Percentiles rank a stretch among this genome's conserved stretches.
phyloP scores from a whole-genome alignment of 2,329 filamentous ascomycete species.

The Exserohilum turcica region DNA sequence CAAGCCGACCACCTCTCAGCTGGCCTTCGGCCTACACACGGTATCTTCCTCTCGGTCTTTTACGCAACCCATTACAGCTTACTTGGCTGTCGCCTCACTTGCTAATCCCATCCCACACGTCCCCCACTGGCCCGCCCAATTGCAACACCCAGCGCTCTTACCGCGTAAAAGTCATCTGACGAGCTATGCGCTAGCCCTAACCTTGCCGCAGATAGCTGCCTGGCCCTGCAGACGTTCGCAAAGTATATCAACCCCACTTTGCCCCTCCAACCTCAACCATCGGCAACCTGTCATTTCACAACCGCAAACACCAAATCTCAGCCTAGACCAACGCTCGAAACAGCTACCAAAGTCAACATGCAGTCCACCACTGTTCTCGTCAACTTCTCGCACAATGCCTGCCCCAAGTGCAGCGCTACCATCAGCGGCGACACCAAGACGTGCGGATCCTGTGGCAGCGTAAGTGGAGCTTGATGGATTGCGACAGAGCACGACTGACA shows the following conservation, averaged over 20 bases:
- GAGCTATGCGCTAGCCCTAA: constrained; percentile 31
- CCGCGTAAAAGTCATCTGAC: constrained; percentile 41
- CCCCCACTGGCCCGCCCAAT: constrained; percentile 27
- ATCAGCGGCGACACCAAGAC: constrained; percentile 43
- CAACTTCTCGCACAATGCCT: constrained; percentile 42
- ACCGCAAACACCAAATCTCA: neutral
- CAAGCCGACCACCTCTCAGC: neutral
- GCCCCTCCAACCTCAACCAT: constrained; percentile 31
- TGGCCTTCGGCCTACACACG: neutral
- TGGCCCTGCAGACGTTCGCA: constrained; percentile 18
- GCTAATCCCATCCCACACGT: constrained; percentile 14
- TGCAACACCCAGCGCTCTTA: constrained; percentile 19
- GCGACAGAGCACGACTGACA: neutral
- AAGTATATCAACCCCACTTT: constrained; percentile 48
- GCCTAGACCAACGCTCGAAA: neutral
- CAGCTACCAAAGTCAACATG: constrained; percentile 28
- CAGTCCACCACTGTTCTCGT: constrained; percentile 35
- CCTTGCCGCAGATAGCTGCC: constrained; percentile 23
- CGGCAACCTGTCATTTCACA: constrained; percentile 15
- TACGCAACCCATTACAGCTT: neutral
- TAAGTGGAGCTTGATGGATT: constrained; percentile 6
- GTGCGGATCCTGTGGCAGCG: constrained; percentile 47
- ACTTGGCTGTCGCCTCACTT: constrained; percentile 1
- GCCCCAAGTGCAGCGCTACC: constrained; percentile 48
- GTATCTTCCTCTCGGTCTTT: constrained; percentile 1